Percentiles rank a stretch among this genome's conserved stretches.
Conservation (phyloP, 2,329 filamentous ascomycete genomes). For the Phoma sp. region DNA sequence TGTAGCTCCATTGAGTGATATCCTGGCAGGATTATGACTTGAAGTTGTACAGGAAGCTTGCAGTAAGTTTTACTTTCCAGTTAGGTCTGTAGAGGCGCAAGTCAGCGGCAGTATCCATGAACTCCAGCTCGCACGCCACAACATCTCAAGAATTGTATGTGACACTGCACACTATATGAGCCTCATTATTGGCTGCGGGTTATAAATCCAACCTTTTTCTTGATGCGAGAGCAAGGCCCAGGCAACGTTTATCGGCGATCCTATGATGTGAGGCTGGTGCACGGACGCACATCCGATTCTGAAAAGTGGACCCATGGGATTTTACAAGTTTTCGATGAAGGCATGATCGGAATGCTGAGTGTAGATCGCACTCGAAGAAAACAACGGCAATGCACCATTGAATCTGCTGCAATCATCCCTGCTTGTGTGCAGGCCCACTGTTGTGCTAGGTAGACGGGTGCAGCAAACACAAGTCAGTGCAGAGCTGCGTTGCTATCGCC, state of each 20-base stretch:
- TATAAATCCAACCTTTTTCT: not conserved
- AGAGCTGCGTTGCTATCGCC: not conserved
- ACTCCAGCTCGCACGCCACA: too few relatives aligned
- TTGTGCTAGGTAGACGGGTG: not conserved
- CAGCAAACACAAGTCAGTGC: not conserved
- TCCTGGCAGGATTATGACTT: not conserved
- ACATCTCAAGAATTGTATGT: too few relatives aligned
- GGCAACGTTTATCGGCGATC: not conserved
- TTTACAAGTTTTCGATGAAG: slow-evolving; percentile 1
- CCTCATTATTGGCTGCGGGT: not conserved
- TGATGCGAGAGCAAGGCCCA: not conserved
- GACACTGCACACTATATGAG: not conserved
- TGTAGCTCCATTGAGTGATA: not conserved
- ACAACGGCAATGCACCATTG: not conserved
- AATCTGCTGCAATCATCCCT: not conserved
- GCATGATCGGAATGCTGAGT: not conserved
- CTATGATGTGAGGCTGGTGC: not conserved
- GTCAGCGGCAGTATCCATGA: too few relatives aligned
- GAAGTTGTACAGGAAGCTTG: too few relatives aligned
- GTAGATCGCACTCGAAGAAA: not conserved
- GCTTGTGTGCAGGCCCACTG: not conserved
- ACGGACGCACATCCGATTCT: slow-evolving; percentile 4
- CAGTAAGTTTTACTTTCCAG: too few relatives aligned
- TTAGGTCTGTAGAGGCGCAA: too few relatives aligned
- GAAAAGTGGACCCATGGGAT: slow-evolving; percentile 6